These are phyloP conservation scores for Botrytis byssoidea DNA, from an alignment of 2,329 filamentous ascomycete species.

Conservation along the genomic window DNA sequence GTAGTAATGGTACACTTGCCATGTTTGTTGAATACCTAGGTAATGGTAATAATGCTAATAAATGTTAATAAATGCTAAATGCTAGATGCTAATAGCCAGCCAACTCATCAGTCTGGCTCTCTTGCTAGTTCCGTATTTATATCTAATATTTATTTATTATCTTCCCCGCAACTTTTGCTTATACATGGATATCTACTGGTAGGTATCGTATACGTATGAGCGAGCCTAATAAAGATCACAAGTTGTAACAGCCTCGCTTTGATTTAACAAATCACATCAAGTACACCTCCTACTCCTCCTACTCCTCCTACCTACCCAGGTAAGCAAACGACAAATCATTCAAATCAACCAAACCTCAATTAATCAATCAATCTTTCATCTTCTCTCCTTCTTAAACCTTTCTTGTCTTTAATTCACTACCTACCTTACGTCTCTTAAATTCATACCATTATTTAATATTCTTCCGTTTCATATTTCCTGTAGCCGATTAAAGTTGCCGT, in stretches of 20 bases:
- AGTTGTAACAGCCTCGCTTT: constrained; percentile 4
- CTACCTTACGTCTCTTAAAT: not conserved
- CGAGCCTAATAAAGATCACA: not conserved
- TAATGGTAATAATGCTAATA: no score
- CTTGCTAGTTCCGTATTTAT: not conserved
- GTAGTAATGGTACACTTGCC: not conserved
- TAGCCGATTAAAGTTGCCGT: not conserved
- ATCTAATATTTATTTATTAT: not conserved
- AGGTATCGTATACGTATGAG: no score
- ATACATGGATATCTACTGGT: no score
- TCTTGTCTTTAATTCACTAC: not conserved
- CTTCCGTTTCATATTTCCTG: not conserved
- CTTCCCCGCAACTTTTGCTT: not conserved
- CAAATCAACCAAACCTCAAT: not conserved
- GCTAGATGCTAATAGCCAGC: not conserved
- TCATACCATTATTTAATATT: not conserved
- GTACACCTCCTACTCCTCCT: no score
- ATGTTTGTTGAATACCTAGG: not conserved
- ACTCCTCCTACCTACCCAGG: not conserved
- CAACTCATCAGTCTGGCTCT: constrained; percentile 3
- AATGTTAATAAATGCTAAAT: no score
- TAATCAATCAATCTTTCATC: no score
- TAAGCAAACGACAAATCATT: constrained; percentile 1
- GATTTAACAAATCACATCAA: not conserved
- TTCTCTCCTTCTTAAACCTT: not conserved